Conservation (phyloP, 192 early-diverging fungal species). For the Backusella macrospora region DNA sequence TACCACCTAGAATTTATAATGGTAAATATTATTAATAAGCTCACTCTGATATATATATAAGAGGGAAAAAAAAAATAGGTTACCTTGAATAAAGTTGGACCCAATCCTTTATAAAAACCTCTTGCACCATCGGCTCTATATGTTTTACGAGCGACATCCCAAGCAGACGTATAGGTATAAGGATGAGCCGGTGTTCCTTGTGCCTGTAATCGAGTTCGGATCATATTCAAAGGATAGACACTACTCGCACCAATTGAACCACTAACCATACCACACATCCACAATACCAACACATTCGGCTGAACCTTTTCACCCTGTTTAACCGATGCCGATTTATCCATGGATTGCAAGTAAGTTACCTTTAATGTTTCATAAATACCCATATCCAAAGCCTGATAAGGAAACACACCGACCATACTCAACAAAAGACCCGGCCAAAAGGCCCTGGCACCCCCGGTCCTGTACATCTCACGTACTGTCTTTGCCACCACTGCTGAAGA, state of each 20-base stretch:
- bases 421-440: constrained; percentile 55
- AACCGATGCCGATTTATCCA: constrained; percentile 33
- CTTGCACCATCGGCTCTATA: constrained; percentile 58
- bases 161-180: constrained; percentile 59
- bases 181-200: constrained; percentile 79
- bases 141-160: constrained; percentile 66
- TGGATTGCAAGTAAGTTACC: constrained; percentile 51
- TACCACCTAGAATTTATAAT: constrained; percentile 48
- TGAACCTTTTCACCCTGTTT: constrained; percentile 37
- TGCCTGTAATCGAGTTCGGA: constrained; percentile 79
- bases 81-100: constrained; percentile 73
- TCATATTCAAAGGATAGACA: constrained; percentile 72
- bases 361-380: constrained; percentile 73
- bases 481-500: constrained; percentile 33
- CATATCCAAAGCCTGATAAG: constrained; percentile 75
- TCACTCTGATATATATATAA: background rate
- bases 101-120: constrained; percentile 78
- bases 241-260: constrained; percentile 65
- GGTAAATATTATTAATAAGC: constrained; percentile 4
- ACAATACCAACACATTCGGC: constrained; percentile 53
- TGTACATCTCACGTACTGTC: constrained; percentile 64
- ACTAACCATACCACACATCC: constrained; percentile 67
- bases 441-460: constrained; percentile 57
- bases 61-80: background rate
- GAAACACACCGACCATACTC: constrained; percentile 68